Percentiles rank a stretch among this genome's conserved stretches.
These are phyloP conservation scores for Magnusiomyces clavatus DNA, from an alignment of 1,139 yeast species.

Conservation along the genomic window DNA sequence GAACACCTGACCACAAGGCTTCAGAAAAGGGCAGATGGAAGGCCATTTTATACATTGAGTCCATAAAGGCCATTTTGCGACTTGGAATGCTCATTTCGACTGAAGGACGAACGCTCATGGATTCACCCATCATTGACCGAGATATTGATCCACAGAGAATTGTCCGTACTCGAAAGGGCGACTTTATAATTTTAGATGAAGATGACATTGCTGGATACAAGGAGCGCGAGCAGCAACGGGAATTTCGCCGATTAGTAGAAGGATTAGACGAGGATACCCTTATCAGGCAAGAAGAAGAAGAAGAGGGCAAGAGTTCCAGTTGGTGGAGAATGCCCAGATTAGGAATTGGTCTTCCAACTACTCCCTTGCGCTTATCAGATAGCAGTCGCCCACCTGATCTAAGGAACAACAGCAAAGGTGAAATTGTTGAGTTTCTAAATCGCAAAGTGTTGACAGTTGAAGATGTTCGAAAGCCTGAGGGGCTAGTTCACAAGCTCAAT, in stretches of 20 bases:
- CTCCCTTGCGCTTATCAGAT: conserved; percentile 11
- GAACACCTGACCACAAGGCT: conserved; percentile 14
- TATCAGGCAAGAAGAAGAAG: conserved; percentile 2
- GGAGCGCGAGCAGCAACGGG: conserved; percentile 1
- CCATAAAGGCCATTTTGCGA: conserved; percentile 29
- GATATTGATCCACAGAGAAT: conserved; percentile 28
- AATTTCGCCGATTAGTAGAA: background rate
- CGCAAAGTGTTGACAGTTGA: conserved; percentile 30
- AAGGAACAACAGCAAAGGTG: conserved; percentile 10
- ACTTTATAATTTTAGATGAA: conserved; percentile 10
- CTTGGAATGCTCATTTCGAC: conserved; percentile 27
- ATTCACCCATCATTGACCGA: conserved; percentile 32
- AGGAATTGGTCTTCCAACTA: conserved; percentile 25
- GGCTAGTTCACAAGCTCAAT: conserved; percentile 26
- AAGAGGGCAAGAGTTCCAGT: background rate
- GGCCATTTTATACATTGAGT: conserved; percentile 30
- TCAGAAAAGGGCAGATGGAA: conserved; percentile 29
- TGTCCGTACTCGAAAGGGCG: conserved; percentile 8
- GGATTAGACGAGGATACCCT: background rate
- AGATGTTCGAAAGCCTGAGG: conserved; percentile 29
- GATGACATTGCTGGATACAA: conserved; percentile 14
- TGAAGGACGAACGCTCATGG: conserved; percentile 27
- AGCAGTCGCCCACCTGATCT: too few relatives aligned
- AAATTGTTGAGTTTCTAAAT: conserved; percentile 25
- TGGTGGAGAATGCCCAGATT: conserved; percentile 31